These are phyloP conservation scores for Cordyceps cicadae DNA, from an alignment of 2,329 filamentous ascomycete species.

Conservation along the genomic window DNA sequence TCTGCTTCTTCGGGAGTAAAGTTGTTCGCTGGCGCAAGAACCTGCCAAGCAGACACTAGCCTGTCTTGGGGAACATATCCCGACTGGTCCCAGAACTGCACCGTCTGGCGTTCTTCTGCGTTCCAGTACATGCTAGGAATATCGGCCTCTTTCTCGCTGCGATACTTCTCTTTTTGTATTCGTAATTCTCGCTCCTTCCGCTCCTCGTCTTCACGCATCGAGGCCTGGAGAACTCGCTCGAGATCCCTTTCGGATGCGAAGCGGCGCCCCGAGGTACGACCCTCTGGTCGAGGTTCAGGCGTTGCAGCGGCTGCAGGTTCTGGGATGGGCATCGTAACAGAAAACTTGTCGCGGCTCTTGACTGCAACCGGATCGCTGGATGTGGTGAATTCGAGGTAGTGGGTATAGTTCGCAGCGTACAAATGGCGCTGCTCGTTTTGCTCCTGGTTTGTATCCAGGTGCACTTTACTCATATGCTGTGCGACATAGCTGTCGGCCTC, in stretches of 20 bases:
- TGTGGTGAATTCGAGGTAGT: constrained; percentile 47
- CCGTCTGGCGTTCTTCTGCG: constrained; percentile 48
- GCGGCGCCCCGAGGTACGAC: constrained; percentile 43
- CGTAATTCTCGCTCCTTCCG: constrained; percentile 57
- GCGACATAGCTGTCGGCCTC: constrained; percentile 38
- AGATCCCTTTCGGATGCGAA: constrained; percentile 67
- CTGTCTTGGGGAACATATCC: constrained; percentile 57
- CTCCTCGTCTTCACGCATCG: constrained; percentile 62
- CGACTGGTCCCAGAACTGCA: constrained; percentile 56
- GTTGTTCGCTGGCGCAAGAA: constrained; percentile 64
- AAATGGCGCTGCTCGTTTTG: constrained; percentile 31
- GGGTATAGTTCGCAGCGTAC: constrained; percentile 41
- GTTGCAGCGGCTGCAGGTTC: constrained; percentile 30
- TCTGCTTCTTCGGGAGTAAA: constrained; percentile 64
- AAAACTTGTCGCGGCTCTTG: constrained; percentile 48
- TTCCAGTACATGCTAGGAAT: constrained; percentile 64
- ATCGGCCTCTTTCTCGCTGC: constrained; percentile 67
- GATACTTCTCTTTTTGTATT: constrained; percentile 59
- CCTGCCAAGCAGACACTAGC: constrained; percentile 62
- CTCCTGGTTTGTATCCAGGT: constrained; percentile 26
- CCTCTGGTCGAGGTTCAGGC: constrained; percentile 49
- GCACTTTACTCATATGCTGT: constrained; percentile 35
- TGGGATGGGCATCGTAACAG: constrained; percentile 28
- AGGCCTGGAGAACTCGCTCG: constrained; percentile 63
- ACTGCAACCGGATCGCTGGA: constrained; percentile 47